Conservation (phyloP, 1,284 basidiomycete species). For the Ustilago loliicola region DNA sequence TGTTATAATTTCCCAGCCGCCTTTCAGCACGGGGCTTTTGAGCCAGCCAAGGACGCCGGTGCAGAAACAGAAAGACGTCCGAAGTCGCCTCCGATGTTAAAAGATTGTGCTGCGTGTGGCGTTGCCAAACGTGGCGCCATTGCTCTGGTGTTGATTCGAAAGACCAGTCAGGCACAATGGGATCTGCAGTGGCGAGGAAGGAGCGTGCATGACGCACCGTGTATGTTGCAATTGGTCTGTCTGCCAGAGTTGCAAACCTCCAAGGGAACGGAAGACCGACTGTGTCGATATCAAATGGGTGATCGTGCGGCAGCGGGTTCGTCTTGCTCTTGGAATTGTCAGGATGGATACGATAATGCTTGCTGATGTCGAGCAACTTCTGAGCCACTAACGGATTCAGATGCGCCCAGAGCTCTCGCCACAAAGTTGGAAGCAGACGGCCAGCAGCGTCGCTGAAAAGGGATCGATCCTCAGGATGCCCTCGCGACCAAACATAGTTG, state of each 20-base stretch:
- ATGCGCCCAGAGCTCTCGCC: constrained; percentile 10
- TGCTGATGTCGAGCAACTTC: constrained; percentile 7
- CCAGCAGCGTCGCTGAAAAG: constrained; percentile 11
- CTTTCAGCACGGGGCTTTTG: not conserved
- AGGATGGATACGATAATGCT: constrained; percentile 7
- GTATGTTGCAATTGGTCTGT: not conserved
- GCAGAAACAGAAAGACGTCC: constrained; percentile 3
- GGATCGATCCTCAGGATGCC: not conserved
- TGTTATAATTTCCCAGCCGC: not conserved
- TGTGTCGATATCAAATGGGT: constrained; percentile 21
- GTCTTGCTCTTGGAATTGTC: constrained; percentile 17
- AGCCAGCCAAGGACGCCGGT: constrained; percentile 9
- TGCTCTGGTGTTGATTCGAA: constrained; percentile 2
- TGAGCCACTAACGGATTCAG: not conserved
- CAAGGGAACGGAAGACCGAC: constrained; percentile 13
- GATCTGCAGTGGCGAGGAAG: not conserved
- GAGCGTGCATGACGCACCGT: not conserved
- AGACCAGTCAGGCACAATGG: constrained; percentile 13
- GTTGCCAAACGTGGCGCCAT: constrained; percentile 19
- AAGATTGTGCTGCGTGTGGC: not conserved
- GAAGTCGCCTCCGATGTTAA: not conserved
- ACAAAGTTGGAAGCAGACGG: not conserved
- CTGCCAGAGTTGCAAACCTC: constrained; percentile 7
- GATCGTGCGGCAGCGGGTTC: constrained; percentile 17
- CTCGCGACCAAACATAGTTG: constrained; percentile 10